These are phyloP conservation scores for Exophiala oligosperma DNA, from an alignment of 2,329 filamentous ascomycete genomes.

Conservation along the genomic window DNA sequence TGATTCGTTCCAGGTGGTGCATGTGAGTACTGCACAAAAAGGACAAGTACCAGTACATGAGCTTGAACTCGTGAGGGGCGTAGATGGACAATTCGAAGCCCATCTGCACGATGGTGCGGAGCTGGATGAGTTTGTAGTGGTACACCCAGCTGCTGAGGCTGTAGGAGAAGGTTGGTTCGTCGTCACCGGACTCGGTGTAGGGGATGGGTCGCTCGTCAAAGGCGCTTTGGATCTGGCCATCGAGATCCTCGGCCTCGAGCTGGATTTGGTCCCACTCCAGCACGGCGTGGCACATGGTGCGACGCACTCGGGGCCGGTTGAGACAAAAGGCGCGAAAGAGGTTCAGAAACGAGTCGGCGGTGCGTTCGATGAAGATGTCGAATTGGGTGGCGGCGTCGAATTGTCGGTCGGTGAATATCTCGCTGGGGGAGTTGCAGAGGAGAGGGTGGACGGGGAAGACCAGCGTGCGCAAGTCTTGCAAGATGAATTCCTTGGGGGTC, in stretches of 20 bases:
- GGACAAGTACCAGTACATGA: conserved; percentile 90
- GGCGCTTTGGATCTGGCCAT: conserved; percentile 64
- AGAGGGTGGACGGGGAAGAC: conserved; percentile 71
- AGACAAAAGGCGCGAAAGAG: conserved; percentile 82
- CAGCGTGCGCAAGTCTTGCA: conserved; percentile 76
- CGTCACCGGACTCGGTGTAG: conserved; percentile 43
- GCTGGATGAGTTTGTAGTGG: conserved; percentile 82
- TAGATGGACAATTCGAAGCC: conserved; percentile 95
- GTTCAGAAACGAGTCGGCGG: conserved; percentile 73
- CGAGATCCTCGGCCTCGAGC: conserved; percentile 72
- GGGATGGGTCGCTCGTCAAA: conserved; percentile 62
- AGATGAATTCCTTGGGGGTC: conserved; percentile 72
- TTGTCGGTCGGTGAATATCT: conserved; percentile 70
- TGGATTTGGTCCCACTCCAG: conserved; percentile 83
- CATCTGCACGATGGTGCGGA: conserved; percentile 84
- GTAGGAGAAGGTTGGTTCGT: conserved; percentile 62
- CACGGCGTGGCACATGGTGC: conserved; percentile 82
- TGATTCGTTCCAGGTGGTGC: conserved; percentile 72
- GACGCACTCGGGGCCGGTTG: conserved; percentile 84
- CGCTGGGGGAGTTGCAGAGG: conserved; percentile 70
- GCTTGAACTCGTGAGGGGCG: conserved; percentile 76
- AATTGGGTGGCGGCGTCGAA: conserved; percentile 72
- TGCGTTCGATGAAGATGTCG: conserved; percentile 63
- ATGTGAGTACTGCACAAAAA: conserved; percentile 68
- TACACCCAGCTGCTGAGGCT: conserved; percentile 87